Percentiles rank a stretch among this genome's conserved stretches.
These are phyloP conservation scores for Globisporangium middletonii DNA, from an alignment of 352 stramenopile species.

Conservation along the genomic window DNA sequence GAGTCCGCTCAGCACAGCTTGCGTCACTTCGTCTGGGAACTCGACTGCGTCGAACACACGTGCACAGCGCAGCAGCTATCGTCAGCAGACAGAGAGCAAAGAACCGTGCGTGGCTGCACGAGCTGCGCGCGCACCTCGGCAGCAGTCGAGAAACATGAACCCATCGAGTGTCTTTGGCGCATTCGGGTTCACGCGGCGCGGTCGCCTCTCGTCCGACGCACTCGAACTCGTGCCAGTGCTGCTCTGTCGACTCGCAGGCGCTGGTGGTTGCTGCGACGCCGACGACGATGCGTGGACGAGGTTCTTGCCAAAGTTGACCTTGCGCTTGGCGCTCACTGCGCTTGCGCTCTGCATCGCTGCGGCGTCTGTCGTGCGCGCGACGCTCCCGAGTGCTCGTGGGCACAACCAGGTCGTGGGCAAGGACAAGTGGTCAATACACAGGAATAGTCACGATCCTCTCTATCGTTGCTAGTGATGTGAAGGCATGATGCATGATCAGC, in stretches of 20 bases:
- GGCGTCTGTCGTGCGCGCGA: too few species aligned
- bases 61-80: neutral
- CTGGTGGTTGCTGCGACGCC: neutral
- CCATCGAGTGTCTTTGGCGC: slow-evolving; percentile 54
- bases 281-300: slow-evolving; percentile 19
- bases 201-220: slow-evolving; percentile 5
- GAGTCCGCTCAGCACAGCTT: slow-evolving; percentile 55
- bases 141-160: slow-evolving; percentile 75
- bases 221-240: neutral
- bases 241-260: neutral
- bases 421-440: neutral
- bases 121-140: slow-evolving; percentile 30
- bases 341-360: slow-evolving; percentile 5
- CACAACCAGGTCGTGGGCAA: neutral
- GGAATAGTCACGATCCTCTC: neutral
- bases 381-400: too few species aligned
- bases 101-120: neutral
- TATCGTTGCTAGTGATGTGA: too few species aligned
- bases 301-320: slow-evolving; percentile 20
- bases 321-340: slow-evolving; percentile 22
- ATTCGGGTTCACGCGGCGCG: slow-evolving; percentile 16
- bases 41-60: slow-evolving; percentile 33
- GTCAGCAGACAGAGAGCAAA: too few species aligned
- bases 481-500: too few species aligned
- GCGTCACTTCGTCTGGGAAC: slow-evolving; percentile 70